Conservation (phyloP, 176 grass and related monocot species). For the Triticum aestivum region IWGSC_CS_RefSeq_v2.1 NC_057811.1:445138687-445139186, state of each 20-base stretch:
- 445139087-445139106: background rate
- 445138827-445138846: background rate
- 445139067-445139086: background rate
- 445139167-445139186: background rate
- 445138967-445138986: slow-evolving; percentile 7
- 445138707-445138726: slow-evolving; percentile 15
- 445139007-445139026: slow-evolving; percentile 30
- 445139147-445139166: background rate
- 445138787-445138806: background rate
- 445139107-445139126: background rate
- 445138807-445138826: slow-evolving; percentile 18
- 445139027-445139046: background rate
- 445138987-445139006: background rate
- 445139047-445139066: background rate
- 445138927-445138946: slow-evolving; percentile 26
- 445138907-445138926: background rate
- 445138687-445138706: background rate
- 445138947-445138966: background rate
- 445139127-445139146: background rate
- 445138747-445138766: background rate
- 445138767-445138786: slow-evolving; percentile 25
- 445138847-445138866: slow-evolving; percentile 21
- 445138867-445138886: background rate
- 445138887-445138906: background rate
- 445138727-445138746: slow-evolving; percentile 2